Conservation (phyloP, 306 rosid species). For the Trifolium pratense region DNA sequence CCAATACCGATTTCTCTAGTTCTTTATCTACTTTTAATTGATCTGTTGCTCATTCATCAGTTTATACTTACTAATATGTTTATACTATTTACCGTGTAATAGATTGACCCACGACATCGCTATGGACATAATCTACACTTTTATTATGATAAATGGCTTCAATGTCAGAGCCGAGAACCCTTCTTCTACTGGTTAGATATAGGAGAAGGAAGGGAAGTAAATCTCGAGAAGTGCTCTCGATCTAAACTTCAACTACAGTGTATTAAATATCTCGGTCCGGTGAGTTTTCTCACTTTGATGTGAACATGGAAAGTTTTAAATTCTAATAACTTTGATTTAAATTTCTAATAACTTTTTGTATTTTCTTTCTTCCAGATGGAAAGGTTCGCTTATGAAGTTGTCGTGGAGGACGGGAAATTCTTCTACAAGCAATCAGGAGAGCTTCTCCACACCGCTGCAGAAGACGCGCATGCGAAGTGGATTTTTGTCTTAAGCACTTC, state of each 20-base stretch:
- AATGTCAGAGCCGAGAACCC: conserved; percentile 85
- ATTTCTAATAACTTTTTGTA: conserved; percentile 1
- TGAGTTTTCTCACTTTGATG: conserved; percentile 49
- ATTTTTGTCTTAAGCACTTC: conserved; percentile 97
- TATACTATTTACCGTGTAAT: conserved; percentile 31
- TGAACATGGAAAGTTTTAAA: background rate
- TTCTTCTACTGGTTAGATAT: conserved; percentile 99
- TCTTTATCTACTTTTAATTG: conserved; percentile 12
- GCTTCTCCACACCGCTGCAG: conserved; percentile 64
- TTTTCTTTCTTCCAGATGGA: conserved; percentile 69
- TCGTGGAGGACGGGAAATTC: conserved; percentile 76
- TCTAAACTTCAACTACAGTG: conserved; percentile 89
- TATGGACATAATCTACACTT: conserved; percentile 97
- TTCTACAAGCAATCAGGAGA: conserved; percentile 77
- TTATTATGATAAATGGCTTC: conserved; percentile 89
- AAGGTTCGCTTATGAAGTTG: conserved; percentile 88
- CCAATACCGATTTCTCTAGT: conserved; percentile 3
- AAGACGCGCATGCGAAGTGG: conserved; percentile 71
- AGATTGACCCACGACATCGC: conserved; percentile 99
- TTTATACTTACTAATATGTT: conserved; percentile 40
- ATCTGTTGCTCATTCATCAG: conserved; percentile 23
- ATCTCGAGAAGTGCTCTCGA: conserved; percentile 81
- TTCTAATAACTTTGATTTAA: background rate
- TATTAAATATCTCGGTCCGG: conserved; percentile 97
- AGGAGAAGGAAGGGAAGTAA: conserved; percentile 95